Percentiles rank a stretch among this genome's conserved stretches.
phyloP scores from a whole-genome alignment of 257 asterid genomes.

The Galeopsis tetrahit region DNA sequence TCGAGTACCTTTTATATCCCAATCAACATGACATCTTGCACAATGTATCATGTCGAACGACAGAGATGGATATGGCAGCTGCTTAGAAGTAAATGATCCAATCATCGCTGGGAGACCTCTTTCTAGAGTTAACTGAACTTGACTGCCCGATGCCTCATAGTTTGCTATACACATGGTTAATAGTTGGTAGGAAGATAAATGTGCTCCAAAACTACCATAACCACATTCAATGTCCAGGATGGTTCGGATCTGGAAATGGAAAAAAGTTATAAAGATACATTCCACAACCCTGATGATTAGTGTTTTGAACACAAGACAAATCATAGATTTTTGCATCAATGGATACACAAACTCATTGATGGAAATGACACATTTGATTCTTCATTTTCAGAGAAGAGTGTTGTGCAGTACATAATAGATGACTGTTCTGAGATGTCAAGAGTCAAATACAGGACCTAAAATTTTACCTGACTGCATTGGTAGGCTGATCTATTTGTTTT shows the following conservation, averaged over 20 bases:
- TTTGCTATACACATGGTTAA: conserved; percentile 90
- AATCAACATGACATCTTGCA: conserved; percentile 83
- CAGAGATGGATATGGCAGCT: conserved; percentile 91
- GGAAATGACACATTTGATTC: conserved; percentile 1
- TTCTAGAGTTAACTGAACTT: conserved; percentile 96
- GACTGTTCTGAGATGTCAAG: conserved; percentile 14
- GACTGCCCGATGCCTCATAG: conserved; percentile 98
- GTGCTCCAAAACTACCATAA: conserved; percentile 98
- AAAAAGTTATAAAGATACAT: conserved; percentile 22
- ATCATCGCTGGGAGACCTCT: conserved; percentile 99
- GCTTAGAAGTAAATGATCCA: conserved; percentile 86
- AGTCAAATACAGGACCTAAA: not conserved
- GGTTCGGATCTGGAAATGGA: conserved; percentile 69
- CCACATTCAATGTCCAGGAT: conserved; percentile 97
- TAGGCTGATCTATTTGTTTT: not conserved
- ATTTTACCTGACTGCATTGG: not conserved
- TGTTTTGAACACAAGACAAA: not conserved
- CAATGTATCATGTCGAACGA: conserved; percentile 99
- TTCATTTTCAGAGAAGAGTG: not conserved
- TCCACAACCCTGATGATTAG: not conserved
- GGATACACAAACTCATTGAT: not conserved
- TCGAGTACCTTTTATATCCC: conserved; percentile 89
- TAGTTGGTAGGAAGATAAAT: conserved; percentile 72
- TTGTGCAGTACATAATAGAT: not conserved
- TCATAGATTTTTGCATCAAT: conserved; percentile 16